Conservation (phyloP, 1,284 basidiomycete genomes). For the Waitea zeae region DNA sequence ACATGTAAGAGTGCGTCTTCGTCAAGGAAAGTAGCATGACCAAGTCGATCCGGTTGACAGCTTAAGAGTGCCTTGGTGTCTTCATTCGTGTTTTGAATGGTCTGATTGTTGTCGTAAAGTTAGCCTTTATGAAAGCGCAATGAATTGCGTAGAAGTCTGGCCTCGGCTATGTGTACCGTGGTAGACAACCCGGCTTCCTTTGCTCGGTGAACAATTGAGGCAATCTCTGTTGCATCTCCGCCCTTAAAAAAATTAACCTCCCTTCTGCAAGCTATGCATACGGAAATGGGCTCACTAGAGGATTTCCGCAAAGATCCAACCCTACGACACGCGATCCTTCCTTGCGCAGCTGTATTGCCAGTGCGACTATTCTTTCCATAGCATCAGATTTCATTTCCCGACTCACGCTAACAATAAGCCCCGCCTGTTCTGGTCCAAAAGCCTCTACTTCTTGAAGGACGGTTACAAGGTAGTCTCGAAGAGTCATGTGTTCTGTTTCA, state of each 20-base stretch:
- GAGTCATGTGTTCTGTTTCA: constrained; percentile 32
- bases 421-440: constrained; percentile 30
- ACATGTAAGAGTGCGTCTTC: constrained; percentile 41
- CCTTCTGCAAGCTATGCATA: too few species aligned
- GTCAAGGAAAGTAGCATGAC: constrained; percentile 70
- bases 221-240: constrained; percentile 38
- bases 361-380: constrained; percentile 35
- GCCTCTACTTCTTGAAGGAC: constrained; percentile 50
- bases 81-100: constrained; percentile 24
- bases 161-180: constrained; percentile 74
- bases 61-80: constrained; percentile 53
- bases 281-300: constrained; percentile 18
- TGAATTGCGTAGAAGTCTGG: constrained; percentile 11
- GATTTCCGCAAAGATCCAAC: constrained; percentile 69
- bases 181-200: constrained; percentile 42
- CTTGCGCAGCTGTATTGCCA: constrained; percentile 35
- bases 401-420: constrained; percentile 59
- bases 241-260: too few species aligned
- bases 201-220: constrained; percentile 32
- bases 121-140: neutral
- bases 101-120: constrained; percentile 25
- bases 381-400: constrained; percentile 36
- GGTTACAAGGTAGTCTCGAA: constrained; percentile 37
- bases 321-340: constrained; percentile 54
- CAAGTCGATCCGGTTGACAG: constrained; percentile 50